A percentile compares a stretch with the other conserved stretches of the same genome.
These are phyloP conservation scores for Naegleria gruberi DNA, from an alignment of 208 protist species.

Conservation along the genomic window DNA sequence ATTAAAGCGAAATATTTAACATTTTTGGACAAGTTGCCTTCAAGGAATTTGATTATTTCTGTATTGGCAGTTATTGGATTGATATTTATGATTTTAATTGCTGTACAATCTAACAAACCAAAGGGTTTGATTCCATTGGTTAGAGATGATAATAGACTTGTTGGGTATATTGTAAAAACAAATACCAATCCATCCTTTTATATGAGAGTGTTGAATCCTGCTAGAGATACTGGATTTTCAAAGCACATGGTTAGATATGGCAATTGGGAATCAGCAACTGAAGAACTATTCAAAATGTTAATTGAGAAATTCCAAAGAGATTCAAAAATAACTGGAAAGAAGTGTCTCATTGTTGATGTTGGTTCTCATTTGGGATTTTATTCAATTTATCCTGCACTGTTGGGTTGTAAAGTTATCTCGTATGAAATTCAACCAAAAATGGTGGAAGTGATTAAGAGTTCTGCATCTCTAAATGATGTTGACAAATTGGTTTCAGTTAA, in stretches of 20 bases:
- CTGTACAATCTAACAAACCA: too few species aligned
- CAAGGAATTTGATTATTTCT: too few species aligned
- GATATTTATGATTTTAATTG: too few species aligned
- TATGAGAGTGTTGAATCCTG: neutral
- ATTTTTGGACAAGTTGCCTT: too few species aligned
- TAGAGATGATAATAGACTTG: neutral
- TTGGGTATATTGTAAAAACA: neutral
- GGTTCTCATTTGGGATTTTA: neutral
- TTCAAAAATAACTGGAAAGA: neutral
- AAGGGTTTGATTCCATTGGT: too few species aligned
- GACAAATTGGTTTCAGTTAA: neutral
- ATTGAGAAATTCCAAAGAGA: neutral
- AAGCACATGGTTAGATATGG: neutral
- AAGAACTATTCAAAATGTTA: neutral
- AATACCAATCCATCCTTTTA: neutral
- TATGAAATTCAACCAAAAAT: constrained; percentile 4
- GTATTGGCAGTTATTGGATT: too few species aligned
- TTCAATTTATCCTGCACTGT: neutral
- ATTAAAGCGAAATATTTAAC: too few species aligned
- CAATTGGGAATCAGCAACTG: neutral
- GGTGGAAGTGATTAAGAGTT: neutral
- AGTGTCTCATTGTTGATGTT: neutral
- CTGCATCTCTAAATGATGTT: neutral
- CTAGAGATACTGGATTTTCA: neutral
- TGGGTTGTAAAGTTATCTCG: neutral